A percentile compares a stretch with the other conserved stretches of the same genome.
Conservation (phyloP, 208 protist species). For the Trypanosoma melophagium region DNA sequence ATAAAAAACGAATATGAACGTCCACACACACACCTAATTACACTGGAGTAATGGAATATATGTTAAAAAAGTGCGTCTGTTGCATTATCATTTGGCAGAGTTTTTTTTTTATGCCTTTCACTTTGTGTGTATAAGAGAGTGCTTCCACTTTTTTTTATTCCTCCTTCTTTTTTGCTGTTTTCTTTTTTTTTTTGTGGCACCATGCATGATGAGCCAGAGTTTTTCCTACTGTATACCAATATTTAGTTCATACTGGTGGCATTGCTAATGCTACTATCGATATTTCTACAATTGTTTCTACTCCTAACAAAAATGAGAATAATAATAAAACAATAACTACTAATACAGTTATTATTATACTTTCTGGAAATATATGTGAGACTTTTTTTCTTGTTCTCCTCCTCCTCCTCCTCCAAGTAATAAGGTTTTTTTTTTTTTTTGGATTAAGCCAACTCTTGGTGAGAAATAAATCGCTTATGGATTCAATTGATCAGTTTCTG, state of each 20-base stretch:
- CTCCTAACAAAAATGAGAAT: no score
- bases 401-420: neutral
- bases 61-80: neutral
- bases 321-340: neutral
- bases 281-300: neutral
- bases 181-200: no score
- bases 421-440: neutral
- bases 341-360: neutral
- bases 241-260: no score
- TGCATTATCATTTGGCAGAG: neutral
- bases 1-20: neutral
- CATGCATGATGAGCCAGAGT: no score
- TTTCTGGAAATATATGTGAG: constrained; percentile 11
- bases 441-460: neutral
- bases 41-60: neutral
- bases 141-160: no score
- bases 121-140: no score
- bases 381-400: constrained; percentile 9
- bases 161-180: no score
- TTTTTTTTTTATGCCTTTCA: no score
- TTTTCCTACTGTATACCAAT: no score
- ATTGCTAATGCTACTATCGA: neutral
- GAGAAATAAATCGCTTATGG: constrained; percentile 27
- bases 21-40: neutral
- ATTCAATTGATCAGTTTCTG: constrained; percentile 95